Conservation (phyloP, 495 filamentous ascomycete species). For the Recurvomyces mirabilis region DNA sequence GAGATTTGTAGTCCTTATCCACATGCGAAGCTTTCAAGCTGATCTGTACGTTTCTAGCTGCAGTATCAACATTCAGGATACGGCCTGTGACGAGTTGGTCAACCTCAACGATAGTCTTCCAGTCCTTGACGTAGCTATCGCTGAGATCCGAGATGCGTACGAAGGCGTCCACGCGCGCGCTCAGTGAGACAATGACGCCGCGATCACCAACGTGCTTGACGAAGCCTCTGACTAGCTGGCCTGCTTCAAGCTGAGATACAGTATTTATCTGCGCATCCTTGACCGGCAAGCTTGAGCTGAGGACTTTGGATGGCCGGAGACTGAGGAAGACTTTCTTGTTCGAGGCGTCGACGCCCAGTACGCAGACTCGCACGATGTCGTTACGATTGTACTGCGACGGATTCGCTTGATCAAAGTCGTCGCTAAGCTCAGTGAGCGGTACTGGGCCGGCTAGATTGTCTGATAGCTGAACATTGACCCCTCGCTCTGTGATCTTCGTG, state of each 20-base stretch:
- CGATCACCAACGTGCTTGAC: slow-evolving; percentile 76
- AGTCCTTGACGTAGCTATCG: slow-evolving; percentile 84
- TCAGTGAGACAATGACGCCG: slow-evolving; percentile 73
- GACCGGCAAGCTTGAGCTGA: slow-evolving; percentile 75
- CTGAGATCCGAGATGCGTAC: slow-evolving; percentile 79
- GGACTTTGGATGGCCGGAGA: slow-evolving; percentile 70
- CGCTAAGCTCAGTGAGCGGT: slow-evolving; percentile 64
- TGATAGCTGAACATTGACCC: slow-evolving; percentile 74
- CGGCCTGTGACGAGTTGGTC: slow-evolving; percentile 85
- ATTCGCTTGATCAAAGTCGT: slow-evolving; percentile 70
- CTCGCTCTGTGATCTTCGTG: slow-evolving; percentile 73
- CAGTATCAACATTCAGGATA: slow-evolving; percentile 53
- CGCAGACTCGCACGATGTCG: slow-evolving; percentile 71
- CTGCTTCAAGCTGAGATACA: slow-evolving; percentile 56
- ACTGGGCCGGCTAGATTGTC: slow-evolving; percentile 63
- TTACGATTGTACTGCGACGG: slow-evolving; percentile 62
- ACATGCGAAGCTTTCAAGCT: slow-evolving; percentile 75
- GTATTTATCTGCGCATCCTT: slow-evolving; percentile 68
- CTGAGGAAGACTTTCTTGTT: slow-evolving; percentile 79
- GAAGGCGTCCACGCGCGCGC: slow-evolving; percentile 67
- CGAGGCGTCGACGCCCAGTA: slow-evolving; percentile 64
- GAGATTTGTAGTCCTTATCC: slow-evolving; percentile 64
- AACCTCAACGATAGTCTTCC: slow-evolving; percentile 77
- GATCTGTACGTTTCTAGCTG: slow-evolving; percentile 64
- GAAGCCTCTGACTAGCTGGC: slow-evolving; percentile 79